Evolutionary conservation across 2,329 filamentous ascomycete genomes (phyloP).

Genomic region (Aspergillus japonicus): DNA sequence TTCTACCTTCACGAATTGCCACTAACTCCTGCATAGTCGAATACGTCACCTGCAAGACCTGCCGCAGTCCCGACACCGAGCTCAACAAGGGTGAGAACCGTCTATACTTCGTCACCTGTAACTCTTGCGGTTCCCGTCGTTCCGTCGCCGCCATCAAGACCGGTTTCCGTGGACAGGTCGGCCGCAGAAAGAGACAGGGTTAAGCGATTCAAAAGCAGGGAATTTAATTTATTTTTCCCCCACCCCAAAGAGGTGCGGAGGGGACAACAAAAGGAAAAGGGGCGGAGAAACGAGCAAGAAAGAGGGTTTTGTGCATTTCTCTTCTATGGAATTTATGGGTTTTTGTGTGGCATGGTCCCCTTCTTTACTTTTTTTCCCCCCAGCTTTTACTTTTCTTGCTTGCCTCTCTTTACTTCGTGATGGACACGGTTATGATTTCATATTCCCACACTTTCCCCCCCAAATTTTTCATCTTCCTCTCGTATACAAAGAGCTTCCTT

Average conservation of each 20-base stretch:
- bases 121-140: slow-evolving; percentile 77
- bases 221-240: not conserved
- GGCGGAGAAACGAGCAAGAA: not conserved
- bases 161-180: slow-evolving; percentile 99
- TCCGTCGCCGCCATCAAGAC: slow-evolving; percentile 98
- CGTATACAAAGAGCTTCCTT: slow-evolving; percentile 20
- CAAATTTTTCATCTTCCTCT: slow-evolving; percentile 10
- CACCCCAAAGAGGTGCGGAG: slow-evolving; percentile 8
- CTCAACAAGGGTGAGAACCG: slow-evolving; percentile 99
- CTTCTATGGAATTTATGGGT: slow-evolving; percentile 11
- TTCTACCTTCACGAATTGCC: not conserved
- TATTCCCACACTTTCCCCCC: not conserved
- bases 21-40: slow-evolving; percentile 60
- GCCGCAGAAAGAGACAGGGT: slow-evolving; percentile 93
- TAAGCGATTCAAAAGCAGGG: slow-evolving; percentile 49
- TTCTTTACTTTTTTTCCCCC: not conserved
- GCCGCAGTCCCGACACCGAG: slow-evolving; percentile 89
- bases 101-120: slow-evolving; percentile 98
- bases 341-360: not conserved
- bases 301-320: slow-evolving; percentile 11
- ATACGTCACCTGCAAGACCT: slow-evolving; percentile 99
- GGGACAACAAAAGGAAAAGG: not conserved
- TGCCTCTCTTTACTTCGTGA: not conserved
- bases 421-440: slow-evolving; percentile 11
- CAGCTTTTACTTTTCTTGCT: not conserved